Conservation (phyloP, 140 eudicot genomes). For the Cichorium intybus region DNA sequence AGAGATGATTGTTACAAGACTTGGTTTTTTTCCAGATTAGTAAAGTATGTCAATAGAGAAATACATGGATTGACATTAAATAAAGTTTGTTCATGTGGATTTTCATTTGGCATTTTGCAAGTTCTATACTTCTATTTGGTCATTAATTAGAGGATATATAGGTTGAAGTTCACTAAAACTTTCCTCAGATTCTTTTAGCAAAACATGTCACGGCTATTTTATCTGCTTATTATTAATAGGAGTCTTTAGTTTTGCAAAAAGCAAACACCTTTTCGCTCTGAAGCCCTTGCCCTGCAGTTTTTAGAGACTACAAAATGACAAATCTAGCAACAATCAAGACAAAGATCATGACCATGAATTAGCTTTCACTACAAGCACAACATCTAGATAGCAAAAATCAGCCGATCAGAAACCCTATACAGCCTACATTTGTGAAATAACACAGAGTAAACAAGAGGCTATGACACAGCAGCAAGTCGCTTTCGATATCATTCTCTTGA, state of each 20-base stretch:
- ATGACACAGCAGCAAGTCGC: constrained; percentile 2
- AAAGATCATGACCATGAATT: not conserved
- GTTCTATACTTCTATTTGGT: not conserved
- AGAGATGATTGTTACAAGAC: not conserved
- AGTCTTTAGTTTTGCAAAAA: not conserved
- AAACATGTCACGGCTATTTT: not conserved
- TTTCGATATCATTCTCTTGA: not conserved
- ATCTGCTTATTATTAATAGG: not conserved
- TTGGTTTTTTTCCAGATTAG: constrained; percentile 3
- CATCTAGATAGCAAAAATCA: not conserved
- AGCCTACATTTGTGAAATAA: constrained; percentile 16
- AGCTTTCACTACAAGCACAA: not conserved
- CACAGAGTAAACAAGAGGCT: not conserved
- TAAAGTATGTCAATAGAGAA: not conserved
- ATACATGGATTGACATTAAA: not conserved
- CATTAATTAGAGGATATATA: not conserved
- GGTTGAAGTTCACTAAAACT: not conserved
- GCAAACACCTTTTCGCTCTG: not conserved
- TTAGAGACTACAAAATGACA: not conserved
- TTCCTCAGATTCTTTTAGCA: not conserved
- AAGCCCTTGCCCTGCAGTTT: not conserved
- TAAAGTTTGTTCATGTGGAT: not conserved
- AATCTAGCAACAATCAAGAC: constrained; percentile 1
- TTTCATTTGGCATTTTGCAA: not conserved
- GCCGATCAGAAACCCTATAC: constrained; percentile 27